These are phyloP conservation scores for Chaetothyriales sp. DNA, from an alignment of 2,329 filamentous ascomycete genomes.

Conservation along the genomic window DNA sequence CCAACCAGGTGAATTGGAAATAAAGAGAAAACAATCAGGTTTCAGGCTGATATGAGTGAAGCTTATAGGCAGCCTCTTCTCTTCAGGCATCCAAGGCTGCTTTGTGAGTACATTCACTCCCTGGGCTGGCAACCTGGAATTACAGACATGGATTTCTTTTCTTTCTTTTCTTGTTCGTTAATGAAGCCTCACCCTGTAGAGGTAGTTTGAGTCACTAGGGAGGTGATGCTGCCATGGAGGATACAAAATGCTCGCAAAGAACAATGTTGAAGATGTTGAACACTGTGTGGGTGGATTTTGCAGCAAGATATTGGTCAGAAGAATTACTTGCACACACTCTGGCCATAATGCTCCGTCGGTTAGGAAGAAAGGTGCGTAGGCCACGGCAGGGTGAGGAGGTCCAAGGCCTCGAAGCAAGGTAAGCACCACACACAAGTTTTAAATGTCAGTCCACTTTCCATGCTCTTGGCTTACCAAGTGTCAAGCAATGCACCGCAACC, in stretches of 20 bases:
- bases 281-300: background rate
- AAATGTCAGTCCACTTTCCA: background rate
- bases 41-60: no score
- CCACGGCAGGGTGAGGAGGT: background rate
- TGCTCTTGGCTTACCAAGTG: background rate
- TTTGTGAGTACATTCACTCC: background rate
- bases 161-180: no score
- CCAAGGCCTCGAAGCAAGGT: no score
- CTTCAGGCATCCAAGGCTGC: no score
- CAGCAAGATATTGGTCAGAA: background rate
- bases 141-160: background rate
- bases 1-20: no score
- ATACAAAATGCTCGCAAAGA: background rate
- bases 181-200: no score
- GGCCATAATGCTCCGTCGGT: background rate
- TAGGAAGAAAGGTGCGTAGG: background rate
- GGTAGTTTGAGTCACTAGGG: background rate
- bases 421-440: no score
- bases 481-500: background rate
- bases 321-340: background rate
- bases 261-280: background rate
- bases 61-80: no score
- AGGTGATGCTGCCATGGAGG: background rate
- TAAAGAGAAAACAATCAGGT: no score
- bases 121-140: background rate